A percentile compares a stretch with the other conserved stretches of the same genome.
Evolutionary conservation across 495 filamentous ascomycete genomes (phyloP).

Genomic region (Neurospora cerealis): DNA sequence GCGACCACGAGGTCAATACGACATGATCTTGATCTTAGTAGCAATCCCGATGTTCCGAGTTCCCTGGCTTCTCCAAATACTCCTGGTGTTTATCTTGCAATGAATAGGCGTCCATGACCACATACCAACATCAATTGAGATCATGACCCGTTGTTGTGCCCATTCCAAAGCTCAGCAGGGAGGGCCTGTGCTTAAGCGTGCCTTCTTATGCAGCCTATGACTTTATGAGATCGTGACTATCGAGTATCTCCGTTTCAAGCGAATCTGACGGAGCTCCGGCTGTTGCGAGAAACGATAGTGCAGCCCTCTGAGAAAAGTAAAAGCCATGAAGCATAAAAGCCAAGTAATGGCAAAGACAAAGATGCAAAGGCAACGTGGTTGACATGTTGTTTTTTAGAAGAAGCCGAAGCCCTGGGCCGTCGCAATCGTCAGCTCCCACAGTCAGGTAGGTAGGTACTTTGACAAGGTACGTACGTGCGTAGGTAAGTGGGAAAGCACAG

Average conservation of each 20-base stretch:
- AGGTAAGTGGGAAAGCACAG: neutral
- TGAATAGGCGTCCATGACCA: neutral
- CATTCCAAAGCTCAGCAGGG: neutral
- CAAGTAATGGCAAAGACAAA: neutral
- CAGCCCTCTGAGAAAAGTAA: neutral
- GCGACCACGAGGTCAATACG: neutral
- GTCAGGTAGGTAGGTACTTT: neutral
- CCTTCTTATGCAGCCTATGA: neutral
- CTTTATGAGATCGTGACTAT: neutral
- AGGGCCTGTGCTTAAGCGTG: neutral
- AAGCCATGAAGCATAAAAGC: neutral
- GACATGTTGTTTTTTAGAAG: neutral
- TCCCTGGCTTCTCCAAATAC: neutral
- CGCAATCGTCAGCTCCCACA: neutral
- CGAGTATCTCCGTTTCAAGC: neutral
- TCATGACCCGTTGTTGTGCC: neutral
- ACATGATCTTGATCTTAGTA: neutral
- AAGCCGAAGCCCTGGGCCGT: neutral
- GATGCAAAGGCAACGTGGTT: neutral
- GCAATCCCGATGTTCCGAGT: neutral
- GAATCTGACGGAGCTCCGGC: neutral
- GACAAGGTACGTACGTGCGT: neutral
- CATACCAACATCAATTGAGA: neutral
- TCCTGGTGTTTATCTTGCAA: neutral
- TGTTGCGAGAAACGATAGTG: neutral